A percentile compares a stretch with the other conserved stretches of the same genome.
phyloP scores from a whole-genome alignment of 2,329 filamentous ascomycete genomes.

The Neofusicoccum kwambonambiense region DNA sequence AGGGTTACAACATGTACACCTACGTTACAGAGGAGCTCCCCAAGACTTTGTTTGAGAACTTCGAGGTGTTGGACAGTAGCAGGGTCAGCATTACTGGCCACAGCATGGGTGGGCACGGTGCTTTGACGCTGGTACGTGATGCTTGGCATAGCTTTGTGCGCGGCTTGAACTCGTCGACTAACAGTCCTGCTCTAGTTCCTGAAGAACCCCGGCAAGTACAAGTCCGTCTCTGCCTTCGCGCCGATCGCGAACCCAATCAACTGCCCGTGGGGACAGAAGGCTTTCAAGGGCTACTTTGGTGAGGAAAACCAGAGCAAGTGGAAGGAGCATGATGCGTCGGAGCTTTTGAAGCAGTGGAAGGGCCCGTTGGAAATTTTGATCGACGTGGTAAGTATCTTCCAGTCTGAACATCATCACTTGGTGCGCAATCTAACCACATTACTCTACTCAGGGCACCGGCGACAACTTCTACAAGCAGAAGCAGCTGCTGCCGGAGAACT shows the following conservation, averaged over 20 bases:
- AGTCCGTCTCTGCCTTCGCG: slow-evolving; percentile 84
- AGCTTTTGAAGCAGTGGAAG: slow-evolving; percentile 77
- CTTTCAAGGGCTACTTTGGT: slow-evolving; percentile 87
- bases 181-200: slow-evolving; percentile 58
- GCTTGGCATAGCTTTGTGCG: neutral
- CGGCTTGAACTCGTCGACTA: neutral
- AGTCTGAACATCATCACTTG: neutral
- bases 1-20: slow-evolving; percentile 89
- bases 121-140: slow-evolving; percentile 67
- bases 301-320: slow-evolving; percentile 69
- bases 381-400: slow-evolving; percentile 68
- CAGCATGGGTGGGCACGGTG: slow-evolving; percentile 96
- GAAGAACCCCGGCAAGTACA: slow-evolving; percentile 87
- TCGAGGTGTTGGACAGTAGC: slow-evolving; percentile 66
- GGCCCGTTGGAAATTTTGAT: slow-evolving; percentile 74
- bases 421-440: neutral
- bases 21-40: slow-evolving; percentile 93
- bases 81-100: slow-evolving; percentile 87
- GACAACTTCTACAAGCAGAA: slow-evolving; percentile 97
- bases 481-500: slow-evolving; percentile 91
- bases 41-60: slow-evolving; percentile 67
- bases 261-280: slow-evolving; percentile 94
- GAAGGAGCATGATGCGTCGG: slow-evolving; percentile 88
- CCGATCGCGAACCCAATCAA: slow-evolving; percentile 83
- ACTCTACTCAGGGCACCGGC: slow-evolving; percentile 70